These are phyloP conservation scores for Coemansia sp. DNA, from an alignment of 371 early-diverging fungal genomes.

Conservation along the genomic window DNA sequence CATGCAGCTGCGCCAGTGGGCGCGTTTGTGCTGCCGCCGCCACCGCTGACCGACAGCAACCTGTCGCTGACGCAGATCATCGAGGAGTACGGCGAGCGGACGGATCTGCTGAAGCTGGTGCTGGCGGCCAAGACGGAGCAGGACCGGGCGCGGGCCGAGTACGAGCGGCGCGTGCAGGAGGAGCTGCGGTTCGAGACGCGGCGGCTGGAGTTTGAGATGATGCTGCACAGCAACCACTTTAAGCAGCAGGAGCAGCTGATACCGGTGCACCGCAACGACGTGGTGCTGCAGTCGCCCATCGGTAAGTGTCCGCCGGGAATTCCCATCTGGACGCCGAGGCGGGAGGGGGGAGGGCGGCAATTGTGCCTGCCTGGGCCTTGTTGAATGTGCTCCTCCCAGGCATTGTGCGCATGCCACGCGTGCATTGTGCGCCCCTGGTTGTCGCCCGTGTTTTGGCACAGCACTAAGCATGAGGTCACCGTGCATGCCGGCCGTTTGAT, in stretches of 20 bases:
- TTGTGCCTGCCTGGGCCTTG: too few relatives aligned
- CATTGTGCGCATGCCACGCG: neutral
- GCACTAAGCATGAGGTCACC: conserved; percentile 2
- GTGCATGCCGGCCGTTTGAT: neutral
- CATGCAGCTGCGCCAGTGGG: conserved; percentile 8
- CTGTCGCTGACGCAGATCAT: conserved; percentile 31
- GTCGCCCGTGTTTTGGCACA: neutral
- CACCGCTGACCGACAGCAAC: conserved; percentile 21
- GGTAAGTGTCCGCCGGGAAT: conserved; percentile 19
- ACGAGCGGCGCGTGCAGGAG: conserved; percentile 44
- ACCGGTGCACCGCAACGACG: conserved; percentile 22
- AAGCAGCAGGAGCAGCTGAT: conserved; percentile 43
- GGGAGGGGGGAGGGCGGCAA: too few relatives aligned
- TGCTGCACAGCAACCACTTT: conserved; percentile 39
- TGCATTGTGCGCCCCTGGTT: neutral
- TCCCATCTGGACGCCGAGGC: too few relatives aligned
- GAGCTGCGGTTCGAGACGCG: conserved; percentile 45
- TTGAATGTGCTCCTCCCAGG: too few relatives aligned
- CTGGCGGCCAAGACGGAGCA: conserved; percentile 44
- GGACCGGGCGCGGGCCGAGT: conserved; percentile 42
- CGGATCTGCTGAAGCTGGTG: conserved; percentile 39
- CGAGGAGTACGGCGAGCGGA: conserved; percentile 40
- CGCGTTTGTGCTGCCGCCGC: conserved; percentile 11
- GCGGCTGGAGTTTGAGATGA: conserved; percentile 47
- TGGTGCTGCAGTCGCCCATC: conserved; percentile 41